phyloP scores from a whole-genome alignment of 2,329 filamentous ascomycete genomes.

The Claviceps maximensis region DNA sequence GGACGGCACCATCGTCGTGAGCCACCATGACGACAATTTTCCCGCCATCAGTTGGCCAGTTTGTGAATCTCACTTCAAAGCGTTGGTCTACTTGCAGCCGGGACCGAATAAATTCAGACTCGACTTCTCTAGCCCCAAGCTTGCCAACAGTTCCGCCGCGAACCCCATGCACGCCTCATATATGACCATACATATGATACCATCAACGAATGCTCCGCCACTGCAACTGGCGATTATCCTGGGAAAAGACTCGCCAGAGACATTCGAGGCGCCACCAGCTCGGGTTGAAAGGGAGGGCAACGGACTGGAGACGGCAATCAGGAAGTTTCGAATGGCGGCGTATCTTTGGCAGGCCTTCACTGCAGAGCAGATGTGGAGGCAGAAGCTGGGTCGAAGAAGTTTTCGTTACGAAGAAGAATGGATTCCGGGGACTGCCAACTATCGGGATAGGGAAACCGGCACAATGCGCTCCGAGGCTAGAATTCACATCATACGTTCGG shows the following conservation, averaged over 20 bases:
- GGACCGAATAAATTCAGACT: conserved; percentile 81
- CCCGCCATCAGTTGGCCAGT: conserved; percentile 80
- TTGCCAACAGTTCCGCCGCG: conserved; percentile 53
- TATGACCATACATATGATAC: conserved; percentile 76
- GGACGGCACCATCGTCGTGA: conserved; percentile 69
- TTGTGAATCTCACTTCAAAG: conserved; percentile 80
- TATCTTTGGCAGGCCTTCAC: conserved; percentile 98
- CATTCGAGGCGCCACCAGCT: conserved; percentile 70
- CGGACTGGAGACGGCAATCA: conserved; percentile 62
- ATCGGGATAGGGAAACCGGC: conserved; percentile 55
- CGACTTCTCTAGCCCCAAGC: conserved; percentile 75
- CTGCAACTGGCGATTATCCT: conserved; percentile 81
- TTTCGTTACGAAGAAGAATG: conserved; percentile 95
- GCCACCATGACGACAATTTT: conserved; percentile 73
- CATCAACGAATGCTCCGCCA: conserved; percentile 64
- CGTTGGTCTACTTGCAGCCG: conserved; percentile 76
- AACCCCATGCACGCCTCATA: conserved; percentile 65
- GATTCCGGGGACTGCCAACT: conserved; percentile 69
- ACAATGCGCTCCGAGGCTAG: conserved; percentile 83
- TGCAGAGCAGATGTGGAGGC: conserved; percentile 87
- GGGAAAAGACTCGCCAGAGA: conserved; percentile 75
- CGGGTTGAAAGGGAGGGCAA: conserved; percentile 71
- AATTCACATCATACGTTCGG: conserved; percentile 69
- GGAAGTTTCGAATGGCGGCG: conserved; percentile 87
- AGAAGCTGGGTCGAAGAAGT: conserved; percentile 70